Percentiles rank a stretch among this genome's conserved stretches.
phyloP scores from a whole-genome alignment of 441 rosid species.

The Eruca vesicaria region DNA sequence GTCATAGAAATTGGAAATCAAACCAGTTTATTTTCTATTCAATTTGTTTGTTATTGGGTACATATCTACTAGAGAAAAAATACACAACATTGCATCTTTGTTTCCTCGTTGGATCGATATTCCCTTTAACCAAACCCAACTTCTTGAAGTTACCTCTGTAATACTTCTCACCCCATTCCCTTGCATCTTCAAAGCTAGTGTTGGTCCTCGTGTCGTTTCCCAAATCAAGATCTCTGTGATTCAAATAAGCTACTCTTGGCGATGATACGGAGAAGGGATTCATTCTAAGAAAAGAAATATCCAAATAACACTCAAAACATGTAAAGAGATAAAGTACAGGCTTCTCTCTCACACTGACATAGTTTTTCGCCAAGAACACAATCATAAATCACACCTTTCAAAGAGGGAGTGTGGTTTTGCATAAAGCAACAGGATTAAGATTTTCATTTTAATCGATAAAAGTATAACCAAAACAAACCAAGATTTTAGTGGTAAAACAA shows the following conservation, averaged over 20 bases:
- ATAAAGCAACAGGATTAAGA: too few species aligned
- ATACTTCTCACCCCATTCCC: constrained; percentile 46
- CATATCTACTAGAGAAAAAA: neutral
- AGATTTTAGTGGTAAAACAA: too few species aligned
- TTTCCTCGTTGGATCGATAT: constrained; percentile 44
- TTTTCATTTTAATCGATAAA: too few species aligned
- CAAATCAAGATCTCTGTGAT: constrained; percentile 57
- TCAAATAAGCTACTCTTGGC: constrained; percentile 58
- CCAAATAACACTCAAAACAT: too few species aligned
- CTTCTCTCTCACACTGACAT: too few species aligned
- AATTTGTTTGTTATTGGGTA: neutral
- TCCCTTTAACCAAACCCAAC: constrained; percentile 39
- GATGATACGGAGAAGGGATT: too few species aligned
- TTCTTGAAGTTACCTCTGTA: constrained; percentile 44
- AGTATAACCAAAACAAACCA: too few species aligned
- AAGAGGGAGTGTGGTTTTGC: too few species aligned
- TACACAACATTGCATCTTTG: neutral
- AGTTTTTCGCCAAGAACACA: too few species aligned
- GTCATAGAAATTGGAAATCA: neutral
- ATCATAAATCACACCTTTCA: too few species aligned
- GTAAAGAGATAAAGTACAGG: too few species aligned
- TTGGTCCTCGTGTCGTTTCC: constrained; percentile 32
- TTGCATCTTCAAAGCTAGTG: constrained; percentile 39
- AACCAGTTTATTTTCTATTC: neutral
- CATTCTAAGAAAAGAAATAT: too few species aligned